phyloP scores from a whole-genome alignment of 2,329 filamentous ascomycete species.

The Aureobasidium sp. region DNA sequence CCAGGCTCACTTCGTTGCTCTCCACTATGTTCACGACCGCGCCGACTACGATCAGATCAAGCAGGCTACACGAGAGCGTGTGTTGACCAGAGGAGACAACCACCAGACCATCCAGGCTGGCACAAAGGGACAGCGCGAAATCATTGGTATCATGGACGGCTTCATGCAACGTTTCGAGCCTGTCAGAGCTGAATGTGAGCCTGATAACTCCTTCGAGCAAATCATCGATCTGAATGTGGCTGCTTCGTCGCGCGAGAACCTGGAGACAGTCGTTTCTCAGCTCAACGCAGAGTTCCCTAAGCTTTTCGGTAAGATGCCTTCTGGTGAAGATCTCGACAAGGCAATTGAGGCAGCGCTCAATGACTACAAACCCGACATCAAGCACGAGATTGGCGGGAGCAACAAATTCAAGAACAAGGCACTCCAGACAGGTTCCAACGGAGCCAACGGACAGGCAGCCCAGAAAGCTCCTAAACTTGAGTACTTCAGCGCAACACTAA shows the following conservation, averaged over 20 bases:
- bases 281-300: slow-evolving; percentile 72
- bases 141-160: slow-evolving; percentile 86
- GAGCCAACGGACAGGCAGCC: slow-evolving; percentile 6
- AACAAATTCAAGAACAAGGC: slow-evolving; percentile 28
- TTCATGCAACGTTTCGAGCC: slow-evolving; percentile 83
- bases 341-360: slow-evolving; percentile 69
- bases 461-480: slow-evolving; percentile 44
- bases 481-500: slow-evolving; percentile 55
- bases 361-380: slow-evolving; percentile 67
- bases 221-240: slow-evolving; percentile 78
- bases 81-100: slow-evolving; percentile 82
- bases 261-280: slow-evolving; percentile 66
- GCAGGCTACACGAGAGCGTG: slow-evolving; percentile 64
- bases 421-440: slow-evolving; percentile 11
- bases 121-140: slow-evolving; percentile 63
- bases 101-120: slow-evolving; percentile 92
- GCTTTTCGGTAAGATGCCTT: slow-evolving; percentile 63
- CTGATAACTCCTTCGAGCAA: slow-evolving; percentile 74
- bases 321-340: slow-evolving; percentile 62
- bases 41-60: slow-evolving; percentile 62
- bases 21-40: slow-evolving; percentile 77
- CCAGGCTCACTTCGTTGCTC: slow-evolving; percentile 65
- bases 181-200: slow-evolving; percentile 55
- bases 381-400: slow-evolving; percentile 60
- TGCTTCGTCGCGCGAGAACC: slow-evolving; percentile 69